Conservation (phyloP, 176 grass and related monocot genomes). For the Phoenix dactylifera region DNA sequence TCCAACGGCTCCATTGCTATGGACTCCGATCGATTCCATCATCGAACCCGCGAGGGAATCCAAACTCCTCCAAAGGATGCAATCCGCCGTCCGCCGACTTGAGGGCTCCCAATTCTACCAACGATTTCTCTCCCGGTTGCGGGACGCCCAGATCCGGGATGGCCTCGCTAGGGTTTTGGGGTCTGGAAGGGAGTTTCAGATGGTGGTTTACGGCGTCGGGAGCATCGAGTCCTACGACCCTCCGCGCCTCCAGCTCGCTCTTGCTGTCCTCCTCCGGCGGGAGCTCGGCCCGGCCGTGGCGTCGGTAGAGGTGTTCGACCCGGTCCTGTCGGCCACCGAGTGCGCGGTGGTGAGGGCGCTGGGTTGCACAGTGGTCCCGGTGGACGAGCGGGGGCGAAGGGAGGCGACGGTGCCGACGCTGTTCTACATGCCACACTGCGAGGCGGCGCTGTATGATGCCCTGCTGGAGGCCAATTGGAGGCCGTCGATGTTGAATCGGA, state of each 20-base stretch:
- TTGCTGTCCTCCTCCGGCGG: constrained; percentile 43
- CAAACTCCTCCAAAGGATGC: constrained; percentile 29
- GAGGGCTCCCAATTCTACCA: constrained; percentile 39
- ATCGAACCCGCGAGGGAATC: constrained; percentile 33
- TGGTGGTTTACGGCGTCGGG: constrained; percentile 61
- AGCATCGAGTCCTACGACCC: constrained; percentile 56
- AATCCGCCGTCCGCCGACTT: constrained; percentile 30
- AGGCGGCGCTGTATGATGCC: constrained; percentile 58
- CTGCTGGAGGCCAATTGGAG: constrained; percentile 67
- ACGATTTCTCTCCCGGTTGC: constrained; percentile 28
- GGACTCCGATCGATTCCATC: constrained; percentile 37
- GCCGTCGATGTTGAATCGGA: constrained; percentile 30
- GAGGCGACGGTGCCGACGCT: constrained; percentile 47
- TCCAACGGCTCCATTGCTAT: constrained; percentile 14
- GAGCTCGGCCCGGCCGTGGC: constrained; percentile 19
- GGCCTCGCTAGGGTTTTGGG: constrained; percentile 14
- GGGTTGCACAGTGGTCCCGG: constrained; percentile 34
- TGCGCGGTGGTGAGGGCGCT: constrained; percentile 45
- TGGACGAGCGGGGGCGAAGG: constrained; percentile 51
- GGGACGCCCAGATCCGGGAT: constrained; percentile 4
- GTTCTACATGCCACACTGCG: constrained; percentile 92
- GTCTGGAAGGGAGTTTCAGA: constrained; percentile 10
- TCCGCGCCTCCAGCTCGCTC: constrained; percentile 53
- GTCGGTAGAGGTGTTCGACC: constrained; percentile 53
- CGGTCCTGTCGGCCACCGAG: constrained; percentile 63